A percentile compares a stretch with the other conserved stretches of the same genome.
Conservation (phyloP, 768 basidiomycete species). For the Polyporus arcularius region DNA sequence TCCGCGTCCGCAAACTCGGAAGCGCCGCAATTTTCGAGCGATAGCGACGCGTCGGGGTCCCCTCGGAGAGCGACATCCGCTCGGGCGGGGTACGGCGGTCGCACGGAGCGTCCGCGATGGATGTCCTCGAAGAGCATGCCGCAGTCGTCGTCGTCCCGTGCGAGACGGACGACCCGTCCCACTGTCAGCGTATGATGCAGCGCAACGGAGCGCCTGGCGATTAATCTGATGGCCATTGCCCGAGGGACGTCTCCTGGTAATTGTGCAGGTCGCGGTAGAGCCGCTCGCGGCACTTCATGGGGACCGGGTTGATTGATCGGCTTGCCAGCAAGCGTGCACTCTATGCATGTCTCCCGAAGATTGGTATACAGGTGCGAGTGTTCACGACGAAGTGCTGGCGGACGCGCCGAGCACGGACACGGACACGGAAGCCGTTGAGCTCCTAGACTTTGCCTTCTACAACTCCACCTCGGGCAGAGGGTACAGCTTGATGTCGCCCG, state of each 20-base stretch:
- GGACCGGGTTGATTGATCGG: slow-evolving; percentile 80
- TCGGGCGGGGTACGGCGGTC: slow-evolving; percentile 79
- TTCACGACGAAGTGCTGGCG: slow-evolving; percentile 77
- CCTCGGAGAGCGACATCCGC: slow-evolving; percentile 76
- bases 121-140: slow-evolving; percentile 87
- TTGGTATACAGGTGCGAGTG: slow-evolving; percentile 79
- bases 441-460: slow-evolving; percentile 80
- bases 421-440: slow-evolving; percentile 89
- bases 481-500: slow-evolving; percentile 82
- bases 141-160: slow-evolving; percentile 83
- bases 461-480: slow-evolving; percentile 93
- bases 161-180: slow-evolving; percentile 35
- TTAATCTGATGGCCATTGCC: slow-evolving; percentile 44
- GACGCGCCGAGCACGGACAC: slow-evolving; percentile 81
- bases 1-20: slow-evolving; percentile 78
- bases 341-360: slow-evolving; percentile 33
- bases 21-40: slow-evolving; percentile 80
- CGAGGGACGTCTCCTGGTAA: slow-evolving; percentile 68
- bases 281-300: slow-evolving; percentile 82
- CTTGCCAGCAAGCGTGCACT: slow-evolving; percentile 81
- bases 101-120: slow-evolving; percentile 70
- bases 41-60: slow-evolving; percentile 67
- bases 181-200: too few species aligned
- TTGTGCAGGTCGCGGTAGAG: slow-evolving; percentile 77
- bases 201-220: slow-evolving; percentile 37